phyloP scores from a whole-genome alignment of 208 protist species.

The Trypanosoma vivax region DNA sequence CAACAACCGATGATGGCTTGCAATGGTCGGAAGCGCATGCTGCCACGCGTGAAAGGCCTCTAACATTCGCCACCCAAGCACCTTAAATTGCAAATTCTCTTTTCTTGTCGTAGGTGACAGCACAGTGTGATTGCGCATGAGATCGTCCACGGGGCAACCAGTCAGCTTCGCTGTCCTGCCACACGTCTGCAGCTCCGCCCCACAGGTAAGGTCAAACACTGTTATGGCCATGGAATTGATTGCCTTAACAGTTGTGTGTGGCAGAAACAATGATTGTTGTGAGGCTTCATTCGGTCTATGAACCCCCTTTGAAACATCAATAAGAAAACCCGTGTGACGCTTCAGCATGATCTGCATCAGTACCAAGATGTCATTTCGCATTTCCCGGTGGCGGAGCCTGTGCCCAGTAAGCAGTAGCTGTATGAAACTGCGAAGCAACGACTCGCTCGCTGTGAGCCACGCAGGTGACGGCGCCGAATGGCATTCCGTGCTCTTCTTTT shows the following conservation, averaged over 20 bases:
- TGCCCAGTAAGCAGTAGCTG: conserved; percentile 51
- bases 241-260: conserved; percentile 36
- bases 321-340: conserved; percentile 18
- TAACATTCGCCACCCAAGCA: conserved; percentile 69
- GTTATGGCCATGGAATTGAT: conserved; percentile 50
- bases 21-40: conserved; percentile 23
- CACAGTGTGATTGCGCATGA: conserved; percentile 49
- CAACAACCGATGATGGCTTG: too few relatives aligned
- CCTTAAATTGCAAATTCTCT: conserved; percentile 66
- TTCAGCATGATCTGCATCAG: conserved; percentile 42
- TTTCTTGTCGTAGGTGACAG: conserved; percentile 43
- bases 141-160: conserved; percentile 15
- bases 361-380: conserved; percentile 56
- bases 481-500: not conserved
- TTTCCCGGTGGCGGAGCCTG: conserved; percentile 42
- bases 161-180: conserved; percentile 5
- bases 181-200: conserved; percentile 37
- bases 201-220: conserved; percentile 66
- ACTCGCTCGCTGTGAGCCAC: conserved; percentile 36
- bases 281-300: not conserved
- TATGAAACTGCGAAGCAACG: conserved; percentile 42
- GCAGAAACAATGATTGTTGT: conserved; percentile 7
- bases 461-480: conserved; percentile 3
- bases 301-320: too few relatives aligned
- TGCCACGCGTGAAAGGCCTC: conserved; percentile 64